A percentile compares a stretch with the other conserved stretches of the same genome.
Evolutionary conservation across 495 filamentous ascomycete genomes (phyloP).

Genomic region (Trichoderma asperelloides): DNA sequence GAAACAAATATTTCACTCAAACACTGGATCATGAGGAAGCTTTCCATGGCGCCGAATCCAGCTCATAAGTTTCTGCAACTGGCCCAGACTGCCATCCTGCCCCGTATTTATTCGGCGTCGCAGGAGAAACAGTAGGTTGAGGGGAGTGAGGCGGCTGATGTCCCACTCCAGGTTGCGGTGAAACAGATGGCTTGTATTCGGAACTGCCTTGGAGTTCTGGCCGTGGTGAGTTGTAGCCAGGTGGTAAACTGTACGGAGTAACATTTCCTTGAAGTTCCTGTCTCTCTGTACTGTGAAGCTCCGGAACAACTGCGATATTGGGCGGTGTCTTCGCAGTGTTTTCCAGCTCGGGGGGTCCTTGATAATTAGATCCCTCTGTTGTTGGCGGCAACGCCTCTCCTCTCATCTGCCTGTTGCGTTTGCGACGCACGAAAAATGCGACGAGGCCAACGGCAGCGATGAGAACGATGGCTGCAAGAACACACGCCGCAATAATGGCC

Average conservation of each 20-base stretch:
- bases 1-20: neutral
- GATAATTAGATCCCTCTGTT: neutral
- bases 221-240: neutral
- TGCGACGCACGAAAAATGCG: constrained; percentile 25
- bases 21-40: neutral
- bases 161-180: neutral
- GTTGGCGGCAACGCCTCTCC: constrained; percentile 10
- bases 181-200: neutral
- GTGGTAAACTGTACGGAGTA: neutral
- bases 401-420: constrained; percentile 13
- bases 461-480: constrained; percentile 27
- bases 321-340: neutral
- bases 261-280: neutral
- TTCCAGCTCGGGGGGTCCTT: constrained; percentile 5
- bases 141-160: neutral
- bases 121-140: neutral
- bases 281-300: neutral
- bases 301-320: neutral
- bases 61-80: constrained; percentile 27
- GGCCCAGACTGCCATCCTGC: constrained; percentile 34
- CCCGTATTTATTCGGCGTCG: constrained; percentile 8
- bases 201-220: neutral
- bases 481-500: constrained; percentile 27
- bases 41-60: constrained; percentile 21
- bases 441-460: constrained; percentile 23